phyloP scores from a whole-genome alignment of 805 yeast species.

The Candida germanica region DNA sequence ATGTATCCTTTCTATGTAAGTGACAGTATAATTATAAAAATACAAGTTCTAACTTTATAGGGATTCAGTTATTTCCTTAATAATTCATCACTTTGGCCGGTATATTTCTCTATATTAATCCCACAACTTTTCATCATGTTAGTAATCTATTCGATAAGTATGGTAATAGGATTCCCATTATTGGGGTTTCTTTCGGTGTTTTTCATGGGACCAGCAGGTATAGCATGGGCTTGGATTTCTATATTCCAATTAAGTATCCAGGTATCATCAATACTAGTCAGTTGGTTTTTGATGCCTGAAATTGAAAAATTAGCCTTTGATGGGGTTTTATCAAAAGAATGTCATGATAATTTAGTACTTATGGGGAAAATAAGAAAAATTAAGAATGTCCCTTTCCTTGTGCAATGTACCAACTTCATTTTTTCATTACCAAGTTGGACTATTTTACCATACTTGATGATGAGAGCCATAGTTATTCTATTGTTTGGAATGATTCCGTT shows the following conservation, averaged over 20 bases:
- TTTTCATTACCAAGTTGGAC: constrained; percentile 33
- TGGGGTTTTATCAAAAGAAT: constrained; percentile 44
- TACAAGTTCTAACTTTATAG: constrained; percentile 1
- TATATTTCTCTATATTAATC: constrained; percentile 38
- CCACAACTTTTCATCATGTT: constrained; percentile 45
- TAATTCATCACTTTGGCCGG: constrained; percentile 46
- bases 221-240: constrained; percentile 43
- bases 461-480: constrained; percentile 33
- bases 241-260: constrained; percentile 42
- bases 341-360: constrained; percentile 42
- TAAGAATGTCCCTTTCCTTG: constrained; percentile 27
- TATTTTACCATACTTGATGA: constrained; percentile 40
- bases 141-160: constrained; percentile 33
- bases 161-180: constrained; percentile 42
- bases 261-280: constrained; percentile 41
- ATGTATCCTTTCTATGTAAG: constrained; percentile 11
- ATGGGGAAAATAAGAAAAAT: constrained; percentile 33
- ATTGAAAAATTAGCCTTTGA: constrained; percentile 49
- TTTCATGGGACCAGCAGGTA: constrained; percentile 51
- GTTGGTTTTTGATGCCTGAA: constrained; percentile 43
- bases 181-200: constrained; percentile 40
- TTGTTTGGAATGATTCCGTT: constrained; percentile 51
- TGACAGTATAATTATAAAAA: constrained; percentile 1
- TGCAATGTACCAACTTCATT: constrained; percentile 26
- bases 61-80: constrained; percentile 41